Conservation (phyloP, 78 protist genomes). For the Emiliania huxleyi region DNA sequence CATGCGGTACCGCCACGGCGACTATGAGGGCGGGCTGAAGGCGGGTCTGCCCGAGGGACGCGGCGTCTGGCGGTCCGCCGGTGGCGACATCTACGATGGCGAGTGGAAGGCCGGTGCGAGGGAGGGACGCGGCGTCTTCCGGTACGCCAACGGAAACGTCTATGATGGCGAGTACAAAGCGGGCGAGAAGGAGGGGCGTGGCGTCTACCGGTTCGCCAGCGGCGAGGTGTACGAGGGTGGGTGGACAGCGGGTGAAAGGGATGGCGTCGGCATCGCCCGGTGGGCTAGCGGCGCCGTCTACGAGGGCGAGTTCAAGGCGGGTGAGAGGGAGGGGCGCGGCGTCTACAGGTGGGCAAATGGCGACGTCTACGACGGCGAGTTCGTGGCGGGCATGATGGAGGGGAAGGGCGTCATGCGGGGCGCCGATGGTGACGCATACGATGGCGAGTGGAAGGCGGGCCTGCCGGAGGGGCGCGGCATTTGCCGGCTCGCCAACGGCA, state of each 20-base stretch:
- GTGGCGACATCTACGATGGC: not conserved
- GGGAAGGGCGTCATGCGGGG: not conserved
- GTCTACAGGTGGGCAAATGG: not conserved
- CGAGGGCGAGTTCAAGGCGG: not conserved
- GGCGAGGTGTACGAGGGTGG: not conserved
- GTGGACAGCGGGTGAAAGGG: not conserved
- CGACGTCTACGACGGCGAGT: not conserved
- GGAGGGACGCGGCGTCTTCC: not conserved
- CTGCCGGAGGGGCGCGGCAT: not conserved
- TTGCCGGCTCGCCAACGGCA: not conserved
- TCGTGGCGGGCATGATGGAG: not conserved
- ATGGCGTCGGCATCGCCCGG: not conserved
- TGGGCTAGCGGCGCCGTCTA: not conserved
- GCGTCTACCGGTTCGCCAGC: not conserved
- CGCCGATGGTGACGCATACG: not conserved
- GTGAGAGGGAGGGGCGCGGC: not conserved
- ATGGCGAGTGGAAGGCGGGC: not conserved
- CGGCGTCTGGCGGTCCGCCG: too few species aligned
- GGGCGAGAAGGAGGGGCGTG: not conserved
- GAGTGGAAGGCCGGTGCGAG: not conserved
- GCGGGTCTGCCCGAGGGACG: too few species aligned
- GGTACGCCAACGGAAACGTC: not conserved
- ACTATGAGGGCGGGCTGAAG: too few species aligned
- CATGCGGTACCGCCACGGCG: too few species aligned
- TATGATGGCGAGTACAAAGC: not conserved